Conservation (phyloP, 441 rosid species). For the Caryocar brasiliense region DNA sequence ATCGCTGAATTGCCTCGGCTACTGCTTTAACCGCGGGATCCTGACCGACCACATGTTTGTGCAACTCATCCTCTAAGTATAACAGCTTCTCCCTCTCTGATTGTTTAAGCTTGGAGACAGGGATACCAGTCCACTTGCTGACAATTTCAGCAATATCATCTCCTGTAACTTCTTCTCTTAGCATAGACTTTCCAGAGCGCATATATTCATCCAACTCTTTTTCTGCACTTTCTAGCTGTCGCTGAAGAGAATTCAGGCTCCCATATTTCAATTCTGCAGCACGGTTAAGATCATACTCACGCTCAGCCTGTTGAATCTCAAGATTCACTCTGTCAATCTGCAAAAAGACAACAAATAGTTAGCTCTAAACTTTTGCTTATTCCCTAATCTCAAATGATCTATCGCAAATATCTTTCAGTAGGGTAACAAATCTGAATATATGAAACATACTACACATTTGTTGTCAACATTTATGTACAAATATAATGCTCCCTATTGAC, state of each 20-base stretch:
- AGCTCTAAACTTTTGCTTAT: too few relatives aligned
- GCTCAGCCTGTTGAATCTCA: constrained; percentile 97
- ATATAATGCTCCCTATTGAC: too few relatives aligned
- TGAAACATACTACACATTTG: too few relatives aligned
- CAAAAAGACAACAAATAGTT: neutral
- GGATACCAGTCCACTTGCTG: constrained; percentile 96
- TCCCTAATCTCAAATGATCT: too few relatives aligned
- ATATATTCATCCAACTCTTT: constrained; percentile 79
- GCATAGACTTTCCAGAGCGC: constrained; percentile 86
- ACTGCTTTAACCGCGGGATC: constrained; percentile 83
- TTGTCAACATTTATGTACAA: too few relatives aligned
- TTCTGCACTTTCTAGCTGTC: constrained; percentile 74
- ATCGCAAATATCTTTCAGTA: too few relatives aligned
- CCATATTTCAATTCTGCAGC: constrained; percentile 98
- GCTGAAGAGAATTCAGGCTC: constrained; percentile 77
- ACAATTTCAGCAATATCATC: constrained; percentile 91
- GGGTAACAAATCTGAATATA: too few relatives aligned
- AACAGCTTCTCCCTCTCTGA: constrained; percentile 81
- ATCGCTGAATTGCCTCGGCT: constrained; percentile 92
- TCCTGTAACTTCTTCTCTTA: constrained; percentile 90
- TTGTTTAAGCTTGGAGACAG: constrained; percentile 86
- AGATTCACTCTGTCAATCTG: constrained; percentile 90
- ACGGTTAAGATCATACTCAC: constrained; percentile 94
- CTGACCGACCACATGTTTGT: constrained; percentile 87
- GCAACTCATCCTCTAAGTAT: constrained; percentile 78